Evolutionary conservation across 73 alveolate species (phyloP).

Genomic region (Paramecium octaurelia): DNA sequence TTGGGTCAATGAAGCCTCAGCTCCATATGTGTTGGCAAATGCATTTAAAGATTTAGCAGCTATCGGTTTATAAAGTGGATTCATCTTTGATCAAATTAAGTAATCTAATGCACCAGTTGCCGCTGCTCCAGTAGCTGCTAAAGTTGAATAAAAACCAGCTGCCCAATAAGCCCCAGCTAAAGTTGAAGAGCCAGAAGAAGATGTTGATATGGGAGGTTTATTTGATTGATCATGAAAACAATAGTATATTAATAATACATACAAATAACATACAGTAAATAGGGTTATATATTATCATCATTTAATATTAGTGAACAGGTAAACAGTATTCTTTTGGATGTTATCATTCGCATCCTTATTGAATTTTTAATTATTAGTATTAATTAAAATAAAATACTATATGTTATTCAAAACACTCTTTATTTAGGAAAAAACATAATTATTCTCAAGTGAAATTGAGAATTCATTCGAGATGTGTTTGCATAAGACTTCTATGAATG

Average conservation of each 20-base stretch:
- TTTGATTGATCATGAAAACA: constrained; percentile 76
- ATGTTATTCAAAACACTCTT: background rate
- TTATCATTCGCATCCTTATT: background rate
- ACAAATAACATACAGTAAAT: background rate
- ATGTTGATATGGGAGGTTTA: constrained; percentile 91
- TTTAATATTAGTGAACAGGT: background rate
- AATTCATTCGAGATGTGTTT: background rate
- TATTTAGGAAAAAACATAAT: background rate
- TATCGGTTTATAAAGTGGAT: constrained; percentile 89
- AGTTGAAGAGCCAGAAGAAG: constrained; percentile 93
- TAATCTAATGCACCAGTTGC: constrained; percentile 66
- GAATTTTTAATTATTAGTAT: too few species aligned
- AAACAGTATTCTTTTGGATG: background rate
- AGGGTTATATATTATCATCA: background rate
- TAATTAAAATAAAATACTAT: background rate
- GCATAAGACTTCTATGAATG: background rate
- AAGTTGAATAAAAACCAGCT: constrained; percentile 64
- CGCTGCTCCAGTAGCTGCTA: constrained; percentile 62
- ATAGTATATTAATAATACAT: constrained; percentile 6
- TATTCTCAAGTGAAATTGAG: background rate
- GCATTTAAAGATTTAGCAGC: constrained; percentile 98
- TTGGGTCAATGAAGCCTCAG: constrained; percentile 90
- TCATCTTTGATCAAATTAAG: constrained; percentile 81
- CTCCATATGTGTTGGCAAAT: constrained; percentile 93
- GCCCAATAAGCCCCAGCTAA: constrained; percentile 52